phyloP scores from a whole-genome alignment of 345 rosid genomes.

The Arabidopsis arenosa region DNA sequence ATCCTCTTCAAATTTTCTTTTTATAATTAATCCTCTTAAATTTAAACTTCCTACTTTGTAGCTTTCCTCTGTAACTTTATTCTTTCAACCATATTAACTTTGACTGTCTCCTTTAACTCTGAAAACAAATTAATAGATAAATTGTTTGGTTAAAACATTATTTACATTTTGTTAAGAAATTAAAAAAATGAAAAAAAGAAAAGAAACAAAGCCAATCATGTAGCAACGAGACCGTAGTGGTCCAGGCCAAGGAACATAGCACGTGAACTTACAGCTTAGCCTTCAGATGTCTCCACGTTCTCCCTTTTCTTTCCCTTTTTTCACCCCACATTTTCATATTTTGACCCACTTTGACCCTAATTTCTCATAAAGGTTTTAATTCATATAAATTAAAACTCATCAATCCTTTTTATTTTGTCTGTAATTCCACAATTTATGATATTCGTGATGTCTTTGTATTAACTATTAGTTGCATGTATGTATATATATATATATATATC shows the following conservation, averaged over 20 bases:
- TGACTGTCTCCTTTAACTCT: conserved; percentile 31
- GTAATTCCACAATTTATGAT: conserved; percentile 13
- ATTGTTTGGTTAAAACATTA: neutral
- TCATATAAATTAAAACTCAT: neutral
- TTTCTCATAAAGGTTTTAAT: conserved; percentile 15
- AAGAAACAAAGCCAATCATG: conserved; percentile 53
- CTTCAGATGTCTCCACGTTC: conserved; percentile 51
- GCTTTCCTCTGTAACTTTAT: conserved; percentile 39
- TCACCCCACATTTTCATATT: conserved; percentile 31
- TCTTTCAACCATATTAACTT: conserved; percentile 12
- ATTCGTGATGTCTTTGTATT: conserved; percentile 7
- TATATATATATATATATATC: neutral
- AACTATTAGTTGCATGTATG: neutral
- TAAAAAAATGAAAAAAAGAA: neutral
- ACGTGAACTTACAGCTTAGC: conserved; percentile 64
- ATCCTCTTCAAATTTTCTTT: conserved; percentile 13
- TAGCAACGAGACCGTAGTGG: conserved; percentile 46
- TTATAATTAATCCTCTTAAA: neutral
- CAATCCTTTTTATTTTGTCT: neutral
- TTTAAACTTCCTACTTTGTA: conserved; percentile 32
- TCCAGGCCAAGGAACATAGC: conserved; percentile 60
- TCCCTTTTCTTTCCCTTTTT: conserved; percentile 24
- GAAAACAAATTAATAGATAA: neutral
- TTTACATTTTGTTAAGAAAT: neutral
- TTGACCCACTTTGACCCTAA: conserved; percentile 39